Evolutionary conservation across 768 basidiomycete genomes (phyloP).

Genomic region (Hypholoma fasciculare): DNA sequence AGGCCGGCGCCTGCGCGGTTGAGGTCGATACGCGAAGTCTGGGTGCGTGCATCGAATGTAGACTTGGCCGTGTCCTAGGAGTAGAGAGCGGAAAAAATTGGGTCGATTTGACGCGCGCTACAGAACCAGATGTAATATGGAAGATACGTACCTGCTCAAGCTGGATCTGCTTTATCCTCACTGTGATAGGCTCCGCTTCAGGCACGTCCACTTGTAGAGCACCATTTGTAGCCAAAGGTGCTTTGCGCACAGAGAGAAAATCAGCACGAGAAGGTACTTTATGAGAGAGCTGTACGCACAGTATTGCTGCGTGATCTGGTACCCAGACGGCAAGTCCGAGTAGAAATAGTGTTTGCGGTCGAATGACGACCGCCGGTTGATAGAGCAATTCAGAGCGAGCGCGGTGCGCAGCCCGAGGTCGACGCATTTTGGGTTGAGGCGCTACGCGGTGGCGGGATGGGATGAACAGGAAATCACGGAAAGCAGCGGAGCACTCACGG

Average conservation of each 20-base stretch:
- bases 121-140: neutral
- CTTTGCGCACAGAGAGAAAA: slow-evolving; percentile 36
- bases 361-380: slow-evolving; percentile 77
- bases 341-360: slow-evolving; percentile 99
- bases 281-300: slow-evolving; percentile 38
- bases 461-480: slow-evolving; percentile 6
- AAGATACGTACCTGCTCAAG: slow-evolving; percentile 77
- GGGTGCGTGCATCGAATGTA: slow-evolving; percentile 51
- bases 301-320: slow-evolving; percentile 97
- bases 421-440: slow-evolving; percentile 67
- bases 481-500: slow-evolving; percentile 49
- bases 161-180: slow-evolving; percentile 94
- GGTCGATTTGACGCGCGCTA: neutral
- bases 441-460: slow-evolving; percentile 30
- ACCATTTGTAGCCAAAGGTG: slow-evolving; percentile 77
- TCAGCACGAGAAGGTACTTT: neutral
- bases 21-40: slow-evolving; percentile 71
- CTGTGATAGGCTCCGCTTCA: slow-evolving; percentile 33
- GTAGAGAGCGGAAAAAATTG: neutral
- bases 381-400: slow-evolving; percentile 64
- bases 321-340: slow-evolving; percentile 89
- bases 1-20: slow-evolving; percentile 89
- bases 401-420: slow-evolving; percentile 81
- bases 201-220: slow-evolving; percentile 43
- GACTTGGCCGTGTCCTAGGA: slow-evolving; percentile 90